phyloP scores from a whole-genome alignment of 2,329 filamentous ascomycete species.

The Bipolaris victoriae region DNA sequence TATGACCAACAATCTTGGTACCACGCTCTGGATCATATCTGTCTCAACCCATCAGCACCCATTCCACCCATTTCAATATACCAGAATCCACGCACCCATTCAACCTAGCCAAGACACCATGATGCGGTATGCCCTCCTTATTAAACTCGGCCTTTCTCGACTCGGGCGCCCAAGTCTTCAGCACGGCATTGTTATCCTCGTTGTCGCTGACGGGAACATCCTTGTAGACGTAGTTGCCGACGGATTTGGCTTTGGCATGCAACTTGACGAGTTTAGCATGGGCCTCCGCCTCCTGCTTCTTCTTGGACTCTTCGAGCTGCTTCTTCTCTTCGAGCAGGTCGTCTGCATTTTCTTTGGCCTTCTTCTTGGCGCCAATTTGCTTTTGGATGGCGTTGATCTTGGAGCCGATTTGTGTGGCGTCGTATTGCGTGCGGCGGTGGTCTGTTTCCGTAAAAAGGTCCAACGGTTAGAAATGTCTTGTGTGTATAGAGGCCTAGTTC shows the following conservation, averaged over 20 bases:
- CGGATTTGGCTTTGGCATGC: conserved; percentile 77
- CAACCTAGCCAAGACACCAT: conserved; percentile 86
- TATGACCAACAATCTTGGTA: conserved; percentile 86
- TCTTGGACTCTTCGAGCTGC: conserved; percentile 80
- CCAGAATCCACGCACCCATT: conserved; percentile 62
- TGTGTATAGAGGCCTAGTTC: background rate
- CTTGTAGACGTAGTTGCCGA: conserved; percentile 91
- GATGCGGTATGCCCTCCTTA: conserved; percentile 82
- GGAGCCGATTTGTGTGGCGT: conserved; percentile 77
- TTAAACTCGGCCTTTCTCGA: conserved; percentile 78
- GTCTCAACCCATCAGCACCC: background rate
- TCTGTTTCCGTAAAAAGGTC: conserved; percentile 51
- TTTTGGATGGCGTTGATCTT: conserved; percentile 90
- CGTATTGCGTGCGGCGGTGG: conserved; percentile 79
- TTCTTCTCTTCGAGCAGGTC: conserved; percentile 80
- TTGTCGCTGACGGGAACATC: conserved; percentile 83
- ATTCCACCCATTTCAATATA: background rate
- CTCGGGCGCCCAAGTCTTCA: conserved; percentile 81
- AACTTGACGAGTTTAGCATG: conserved; percentile 75
- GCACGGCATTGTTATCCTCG: conserved; percentile 83
- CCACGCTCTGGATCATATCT: conserved; percentile 81
- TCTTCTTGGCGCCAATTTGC: conserved; percentile 89
- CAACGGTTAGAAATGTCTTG: too few species aligned
- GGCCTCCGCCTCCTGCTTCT: conserved; percentile 75
- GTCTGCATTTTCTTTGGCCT: conserved; percentile 83